phyloP scores from a whole-genome alignment of 352 stramenopile genomes.

The Phytopythium vexans region DNA sequence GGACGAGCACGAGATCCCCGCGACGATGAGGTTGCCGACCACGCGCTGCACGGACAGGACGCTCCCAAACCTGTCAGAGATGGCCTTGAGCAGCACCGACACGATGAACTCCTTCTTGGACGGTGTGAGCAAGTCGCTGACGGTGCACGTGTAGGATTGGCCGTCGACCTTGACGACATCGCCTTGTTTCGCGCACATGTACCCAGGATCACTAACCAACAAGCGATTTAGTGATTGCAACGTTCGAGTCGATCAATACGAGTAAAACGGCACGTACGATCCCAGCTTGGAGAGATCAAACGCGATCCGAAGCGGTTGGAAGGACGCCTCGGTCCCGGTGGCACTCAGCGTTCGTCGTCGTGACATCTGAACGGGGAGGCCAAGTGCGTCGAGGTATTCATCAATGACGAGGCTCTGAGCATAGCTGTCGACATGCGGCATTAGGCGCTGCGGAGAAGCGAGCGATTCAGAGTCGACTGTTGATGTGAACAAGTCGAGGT shows the following conservation, averaged over 20 bases:
- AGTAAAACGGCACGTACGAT: slow-evolving; percentile 20
- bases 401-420: slow-evolving; percentile 22
- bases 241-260: not conserved
- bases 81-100: slow-evolving; percentile 60
- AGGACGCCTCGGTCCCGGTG: slow-evolving; percentile 18
- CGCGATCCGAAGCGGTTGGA: slow-evolving; percentile 71
- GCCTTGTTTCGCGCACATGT: slow-evolving; percentile 46
- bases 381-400: slow-evolving; percentile 40
- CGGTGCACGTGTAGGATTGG: slow-evolving; percentile 40
- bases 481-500: slow-evolving; percentile 42
- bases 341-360: slow-evolving; percentile 29
- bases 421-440: slow-evolving; percentile 9
- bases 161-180: slow-evolving; percentile 53
- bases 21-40: slow-evolving; percentile 59
- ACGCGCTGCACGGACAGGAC: slow-evolving; percentile 68
- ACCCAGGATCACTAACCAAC: slow-evolving; percentile 48
- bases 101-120: slow-evolving; percentile 69
- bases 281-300: slow-evolving; percentile 77
- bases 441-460: slow-evolving; percentile 24
- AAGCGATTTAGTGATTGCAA: not conserved
- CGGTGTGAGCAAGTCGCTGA: slow-evolving; percentile 55
- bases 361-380: slow-evolving; percentile 13
- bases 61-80: slow-evolving; percentile 55
- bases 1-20: slow-evolving; percentile 41
- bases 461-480: slow-evolving; percentile 39